Base-by-base conservation (phyloP, 1,284 basidiomycete genomes). In the Peniophora sp. region DNA sequence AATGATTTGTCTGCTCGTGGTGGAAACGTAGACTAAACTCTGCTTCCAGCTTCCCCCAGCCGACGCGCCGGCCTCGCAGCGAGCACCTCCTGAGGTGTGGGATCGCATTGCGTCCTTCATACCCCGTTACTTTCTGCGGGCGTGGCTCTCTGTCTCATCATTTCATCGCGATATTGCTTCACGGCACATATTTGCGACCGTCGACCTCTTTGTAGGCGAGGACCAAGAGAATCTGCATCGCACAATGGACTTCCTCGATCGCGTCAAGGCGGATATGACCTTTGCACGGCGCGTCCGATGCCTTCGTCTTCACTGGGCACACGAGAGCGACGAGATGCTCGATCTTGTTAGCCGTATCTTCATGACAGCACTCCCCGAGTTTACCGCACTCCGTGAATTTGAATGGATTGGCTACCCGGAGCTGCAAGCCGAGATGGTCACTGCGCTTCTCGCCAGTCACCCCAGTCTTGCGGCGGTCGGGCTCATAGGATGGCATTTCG, bases 371-470 rank as follows among this genome's bases (percentile, higher is more conserved):
- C 68, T 84, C 5, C 78, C 79, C 1, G 75, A 77, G 34, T 84
- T 84, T 64, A 79, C 68, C 52, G 72, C 73, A 11, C 65, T 84
- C 9, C 62, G 68, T 24, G 79, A 83, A 53, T 82, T 84, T 59
- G 82, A 85, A 63, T 85, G 81, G 82, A 82, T 84, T 20, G 82
- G 82, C 3, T 84, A 83, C 58, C 82, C 81, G 1, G 81, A 84
- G 60, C 67, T 84, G 61, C 71, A 75, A 11, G 76, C 68, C 9
- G 79, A 83, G 48, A 78, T 81, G 71, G 79, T 85, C 0, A 70
- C 79, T 56, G 72, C 69, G 6, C 68, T 85, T 1, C 63, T 79
- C 3, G 61, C 68, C 2, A 75, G 69, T 38, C 81, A 83, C 55
- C 69, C 78, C 2, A 67, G 72, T 47, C 65, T 84, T 25, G 70